phyloP scores from a whole-genome alignment of 177 flowering plant species.

The Tripterygium wilfordii region DNA sequence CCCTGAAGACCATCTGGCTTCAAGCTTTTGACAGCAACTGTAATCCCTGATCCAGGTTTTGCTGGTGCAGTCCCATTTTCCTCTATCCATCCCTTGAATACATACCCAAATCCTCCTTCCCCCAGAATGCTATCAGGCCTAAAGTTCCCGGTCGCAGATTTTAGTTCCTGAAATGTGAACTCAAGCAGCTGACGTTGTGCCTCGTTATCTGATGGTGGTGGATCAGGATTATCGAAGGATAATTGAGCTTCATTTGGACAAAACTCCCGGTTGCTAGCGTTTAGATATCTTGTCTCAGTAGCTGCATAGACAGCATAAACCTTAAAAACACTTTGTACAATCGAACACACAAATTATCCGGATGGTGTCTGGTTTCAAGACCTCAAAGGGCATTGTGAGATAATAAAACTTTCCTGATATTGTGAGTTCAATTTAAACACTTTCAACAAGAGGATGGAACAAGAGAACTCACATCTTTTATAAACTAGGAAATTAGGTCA shows the following conservation, averaged over 20 bases:
- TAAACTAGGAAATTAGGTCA: not conserved
- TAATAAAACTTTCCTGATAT: too few relatives aligned
- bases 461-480: not conserved
- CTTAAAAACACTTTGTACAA: too few relatives aligned
- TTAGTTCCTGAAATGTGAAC: conserved; percentile 76
- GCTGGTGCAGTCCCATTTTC: conserved; percentile 89
- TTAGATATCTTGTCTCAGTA: conserved; percentile 76
- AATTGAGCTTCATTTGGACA: conserved; percentile 48
- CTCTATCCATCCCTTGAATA: conserved; percentile 96
- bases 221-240: conserved; percentile 37
- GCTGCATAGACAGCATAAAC: conserved; percentile 38
- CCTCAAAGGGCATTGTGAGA: too few relatives aligned
- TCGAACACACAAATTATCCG: too few relatives aligned
- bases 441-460: not conserved
- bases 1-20: conserved; percentile 98
- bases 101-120: conserved; percentile 98
- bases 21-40: conserved; percentile 92
- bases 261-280: conserved; percentile 90
- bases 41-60: conserved; percentile 81
- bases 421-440: too few relatives aligned
- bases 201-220: conserved; percentile 29
- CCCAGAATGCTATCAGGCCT: conserved; percentile 94
- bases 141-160: conserved; percentile 88
- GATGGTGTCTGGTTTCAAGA: too few relatives aligned
- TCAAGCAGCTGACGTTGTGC: conserved; percentile 47